Base-by-base conservation (phyloP, 164 flowering plant species). In the Sextonia rubra region DNA sequence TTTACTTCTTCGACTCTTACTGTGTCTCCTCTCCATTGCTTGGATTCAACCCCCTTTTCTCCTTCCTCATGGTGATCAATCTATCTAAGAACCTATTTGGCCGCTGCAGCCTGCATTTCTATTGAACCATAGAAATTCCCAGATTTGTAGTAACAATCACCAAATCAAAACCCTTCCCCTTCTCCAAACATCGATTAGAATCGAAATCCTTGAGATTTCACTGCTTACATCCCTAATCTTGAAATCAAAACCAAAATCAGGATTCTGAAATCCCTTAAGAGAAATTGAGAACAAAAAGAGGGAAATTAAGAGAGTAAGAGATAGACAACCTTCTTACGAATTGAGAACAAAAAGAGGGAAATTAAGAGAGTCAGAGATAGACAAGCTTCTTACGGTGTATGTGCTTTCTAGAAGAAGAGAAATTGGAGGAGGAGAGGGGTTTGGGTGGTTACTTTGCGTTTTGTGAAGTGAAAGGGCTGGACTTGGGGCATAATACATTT, bases 1-100 rank as follows among this genome's bases (percentile, higher is more conserved):
- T 71, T 71, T 90, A 82, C 75, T 88, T 91, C 83, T 84, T 81
- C 15, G 74, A 23, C 20, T 88, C 91, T 37, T 90, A 90, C 78
- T 85, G 93, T 32, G 76, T 86, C 66, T 92, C 94, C 37, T 86
- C 88, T 60, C 72, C 76, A 2, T 72, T 73, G 70, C 64, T 58
- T 0, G 89, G 76, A 74, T 88, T 94, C 81, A 89, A 74, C 11
- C 75, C 76, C 65, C 96, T 82, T 79, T 92, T 89, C 74, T 79
- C 91, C 73, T 89, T 86, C 64, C 69, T 44, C 85, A 83, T 85
- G 26, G 86, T 80, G 32, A 76, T 83, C 15, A 82, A 80, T 73
- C 90, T 82, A 79, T 89, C 92, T 86, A 85, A 82, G 58, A 71
- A 73, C 80, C 91, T 80, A 3, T 86, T 85, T 66, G 79, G 85